Base-by-base conservation (phyloP, 1,139 yeast genomes). In the Casaregolazyma suthepensis region DNA sequence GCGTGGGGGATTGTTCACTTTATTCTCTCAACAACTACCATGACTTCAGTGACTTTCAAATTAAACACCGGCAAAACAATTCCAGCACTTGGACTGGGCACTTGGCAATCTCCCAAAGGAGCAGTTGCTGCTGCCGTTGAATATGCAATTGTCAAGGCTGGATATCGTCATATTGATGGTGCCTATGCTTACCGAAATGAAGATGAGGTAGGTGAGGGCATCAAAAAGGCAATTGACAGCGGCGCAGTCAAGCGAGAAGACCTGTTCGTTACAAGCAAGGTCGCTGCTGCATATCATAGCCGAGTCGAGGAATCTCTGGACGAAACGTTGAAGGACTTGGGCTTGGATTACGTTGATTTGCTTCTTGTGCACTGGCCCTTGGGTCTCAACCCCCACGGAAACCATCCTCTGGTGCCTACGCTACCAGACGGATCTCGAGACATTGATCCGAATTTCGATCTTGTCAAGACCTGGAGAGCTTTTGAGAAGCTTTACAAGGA, bases 301-400 rank as follows among this genome's bases (percentile, higher is more conserved):
- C 73, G 80, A 52, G 84, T 83, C 23, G 83, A 71, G 46, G 74
- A 67, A 45, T 87, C 86, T 6, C 72, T 89, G 54, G 79, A 83
- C 50, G 71, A 68, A 50, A 83, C 94, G 2, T 76, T 90, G 64
- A 67, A 78, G 62, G 81, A 82, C 64, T 75, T 90, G 61, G 85
- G 85, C 1, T 71, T 87, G 61, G 95, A 87, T 53, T 90, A 90
- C 64, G 83, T 90, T 55, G 97, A 90, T 67, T 75, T 90, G 62
- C 85, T 84, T 68, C 77, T 90, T 67, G 79, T 88, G 65, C 97
- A 91, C 72, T 89, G 96, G 96, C 97, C 97, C 3, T 76, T 80
- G 52, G 77, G 87, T 1, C 66, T 80, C 55, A 71, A 69, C 62
- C 74, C 74, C 47, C 70, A 70, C 43, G 73, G 75, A 52, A 69